Percentiles rank a stretch among this genome's conserved stretches.
Evolutionary conservation across 2,329 filamentous ascomycete species (phyloP).

Genomic region (Trichothecium sympodiale): DNA sequence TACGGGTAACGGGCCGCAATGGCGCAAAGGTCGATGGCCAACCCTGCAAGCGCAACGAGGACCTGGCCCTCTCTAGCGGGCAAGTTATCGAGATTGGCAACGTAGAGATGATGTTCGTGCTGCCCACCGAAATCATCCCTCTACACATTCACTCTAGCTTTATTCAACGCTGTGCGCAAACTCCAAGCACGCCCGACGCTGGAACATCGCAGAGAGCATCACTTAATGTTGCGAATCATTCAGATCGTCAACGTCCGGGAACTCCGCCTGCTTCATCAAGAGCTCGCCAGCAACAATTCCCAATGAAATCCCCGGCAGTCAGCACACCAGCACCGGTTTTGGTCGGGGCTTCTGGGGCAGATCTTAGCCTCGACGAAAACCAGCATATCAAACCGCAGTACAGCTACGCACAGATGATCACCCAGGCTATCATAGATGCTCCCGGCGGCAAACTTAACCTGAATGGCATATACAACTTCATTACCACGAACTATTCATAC

Average conservation of each 20-base stretch:
- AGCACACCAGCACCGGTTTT: constrained; percentile 23
- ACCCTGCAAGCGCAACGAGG: constrained; percentile 54
- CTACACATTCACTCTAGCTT: constrained; percentile 59
- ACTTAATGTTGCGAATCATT: constrained; percentile 47
- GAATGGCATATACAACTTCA: constrained; percentile 87
- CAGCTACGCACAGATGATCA: constrained; percentile 95
- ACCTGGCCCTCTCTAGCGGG: constrained; percentile 64
- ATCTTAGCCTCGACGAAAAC: constrained; percentile 72
- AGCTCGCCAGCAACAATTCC: neutral
- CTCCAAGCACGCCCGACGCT: constrained; percentile 13
- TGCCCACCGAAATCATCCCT: constrained; percentile 61
- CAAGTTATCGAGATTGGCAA: constrained; percentile 86
- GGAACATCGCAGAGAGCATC: constrained; percentile 24
- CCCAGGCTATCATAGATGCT: constrained; percentile 84
- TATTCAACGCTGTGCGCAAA: constrained; percentile 51
- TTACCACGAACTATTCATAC: constrained; percentile 84
- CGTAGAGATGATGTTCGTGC: constrained; percentile 97
- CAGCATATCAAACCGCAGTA: constrained; percentile 91
- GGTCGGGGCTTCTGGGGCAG: constrained; percentile 43
- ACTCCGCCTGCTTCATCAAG: constrained; percentile 34
- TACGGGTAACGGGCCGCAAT: constrained; percentile 84
- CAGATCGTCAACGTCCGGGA: constrained; percentile 47
- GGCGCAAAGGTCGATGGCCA: constrained; percentile 74
- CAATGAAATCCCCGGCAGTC: constrained; percentile 15
- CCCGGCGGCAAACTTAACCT: constrained; percentile 82